Evolutionary conservation across 306 rosid species (phyloP).

Genomic region (Cucumis melo): DNA sequence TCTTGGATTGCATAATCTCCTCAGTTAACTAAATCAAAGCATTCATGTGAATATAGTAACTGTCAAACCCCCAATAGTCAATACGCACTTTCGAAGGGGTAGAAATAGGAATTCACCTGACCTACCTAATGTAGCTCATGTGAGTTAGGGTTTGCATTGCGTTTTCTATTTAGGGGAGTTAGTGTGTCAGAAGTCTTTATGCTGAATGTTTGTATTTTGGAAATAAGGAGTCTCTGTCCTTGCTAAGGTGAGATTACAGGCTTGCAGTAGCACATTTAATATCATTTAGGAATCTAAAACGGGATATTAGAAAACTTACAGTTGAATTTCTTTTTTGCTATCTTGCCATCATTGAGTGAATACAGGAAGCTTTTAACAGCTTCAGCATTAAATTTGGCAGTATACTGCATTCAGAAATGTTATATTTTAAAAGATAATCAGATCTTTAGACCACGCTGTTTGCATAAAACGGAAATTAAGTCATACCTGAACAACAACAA

Average conservation of each 20-base stretch:
- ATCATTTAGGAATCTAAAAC: not conserved
- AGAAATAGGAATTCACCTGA: too few species aligned
- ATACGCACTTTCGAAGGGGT: too few species aligned
- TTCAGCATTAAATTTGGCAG: slow-evolving; percentile 43
- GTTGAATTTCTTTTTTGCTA: slow-evolving; percentile 50
- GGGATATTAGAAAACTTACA: slow-evolving; percentile 19
- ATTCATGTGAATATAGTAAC: not conserved
- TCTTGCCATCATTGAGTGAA: slow-evolving; percentile 33
- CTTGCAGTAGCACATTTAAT: not conserved
- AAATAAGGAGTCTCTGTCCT: too few species aligned
- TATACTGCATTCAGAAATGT: slow-evolving; percentile 26
- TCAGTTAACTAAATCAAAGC: not conserved
- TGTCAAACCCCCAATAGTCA: too few species aligned
- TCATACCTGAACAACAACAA: slow-evolving; percentile 55
- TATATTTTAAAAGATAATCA: not conserved
- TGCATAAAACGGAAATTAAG: not conserved
- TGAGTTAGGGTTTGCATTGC: too few species aligned
- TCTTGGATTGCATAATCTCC: not conserved
- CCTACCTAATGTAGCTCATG: too few species aligned
- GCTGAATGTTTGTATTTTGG: too few species aligned
- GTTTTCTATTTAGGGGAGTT: too few species aligned
- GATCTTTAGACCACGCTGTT: not conserved
- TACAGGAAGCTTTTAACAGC: slow-evolving; percentile 38
- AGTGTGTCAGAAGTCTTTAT: too few species aligned
- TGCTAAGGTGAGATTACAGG: too few species aligned